phyloP scores from a whole-genome alignment of 2,329 filamentous ascomycete species.

The Verticillium albo-atrum region DNA sequence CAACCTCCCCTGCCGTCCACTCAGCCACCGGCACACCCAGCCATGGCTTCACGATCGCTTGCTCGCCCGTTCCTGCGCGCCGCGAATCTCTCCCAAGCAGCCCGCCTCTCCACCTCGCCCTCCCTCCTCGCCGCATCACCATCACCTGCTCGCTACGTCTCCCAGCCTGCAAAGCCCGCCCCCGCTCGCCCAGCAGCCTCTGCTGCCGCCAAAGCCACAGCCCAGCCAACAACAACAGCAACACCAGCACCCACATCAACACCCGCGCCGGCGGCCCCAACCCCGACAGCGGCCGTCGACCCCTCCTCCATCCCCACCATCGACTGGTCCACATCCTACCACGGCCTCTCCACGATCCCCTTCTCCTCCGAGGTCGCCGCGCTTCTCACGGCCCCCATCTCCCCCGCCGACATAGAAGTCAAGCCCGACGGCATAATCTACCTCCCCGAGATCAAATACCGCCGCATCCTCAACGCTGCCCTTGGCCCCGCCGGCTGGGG shows the following conservation, averaged over 20 bases:
- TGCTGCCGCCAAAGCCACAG: neutral
- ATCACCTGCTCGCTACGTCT: neutral
- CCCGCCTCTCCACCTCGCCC: neutral
- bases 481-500: slow-evolving; percentile 98
- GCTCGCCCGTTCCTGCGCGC: slow-evolving; percentile 9
- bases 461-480: slow-evolving; percentile 80
- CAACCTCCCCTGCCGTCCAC: neutral
- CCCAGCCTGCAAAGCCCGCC: neutral
- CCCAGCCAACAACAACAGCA: neutral
- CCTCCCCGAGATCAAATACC: slow-evolving; percentile 96
- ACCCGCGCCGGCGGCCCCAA: slow-evolving; percentile 5
- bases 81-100: neutral
- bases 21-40: neutral
- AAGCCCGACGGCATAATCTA: slow-evolving; percentile 98
- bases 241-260: slow-evolving; percentile 1
- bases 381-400: slow-evolving; percentile 63
- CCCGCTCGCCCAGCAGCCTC: neutral
- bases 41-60: slow-evolving; percentile 9
- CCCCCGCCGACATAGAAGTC: slow-evolving; percentile 80
- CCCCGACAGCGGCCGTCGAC: slow-evolving; percentile 7
- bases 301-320: slow-evolving; percentile 22
- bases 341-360: slow-evolving; percentile 67
- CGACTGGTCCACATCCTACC: slow-evolving; percentile 82
- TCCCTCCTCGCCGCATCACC: neutral
- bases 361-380: slow-evolving; percentile 68